Evolutionary conservation across 1,139 yeast species (phyloP).

Genomic region (Barnettozyma hawaiiensis): DNA sequence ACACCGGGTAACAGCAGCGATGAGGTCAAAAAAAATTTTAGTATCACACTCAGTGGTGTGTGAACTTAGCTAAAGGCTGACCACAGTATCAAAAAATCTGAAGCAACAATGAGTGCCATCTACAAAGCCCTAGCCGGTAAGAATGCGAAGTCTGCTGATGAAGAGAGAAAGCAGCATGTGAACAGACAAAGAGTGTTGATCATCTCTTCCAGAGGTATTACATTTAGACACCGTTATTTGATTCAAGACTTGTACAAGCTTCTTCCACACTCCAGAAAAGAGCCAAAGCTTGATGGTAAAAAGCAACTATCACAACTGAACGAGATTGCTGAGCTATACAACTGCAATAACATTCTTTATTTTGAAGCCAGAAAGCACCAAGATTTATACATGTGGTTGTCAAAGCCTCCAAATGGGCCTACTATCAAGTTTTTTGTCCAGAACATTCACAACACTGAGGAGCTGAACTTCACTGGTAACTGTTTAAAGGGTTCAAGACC

Average conservation of each 20-base stretch:
- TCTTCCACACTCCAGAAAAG: conserved; percentile 94
- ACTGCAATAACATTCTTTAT: conserved; percentile 91
- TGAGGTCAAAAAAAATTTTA: too few relatives aligned
- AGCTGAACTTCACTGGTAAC: conserved; percentile 92
- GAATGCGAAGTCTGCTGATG: conserved; percentile 27
- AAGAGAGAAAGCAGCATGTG: conserved; percentile 48
- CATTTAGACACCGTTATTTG: conserved; percentile 91
- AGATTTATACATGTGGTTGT: conserved; percentile 90
- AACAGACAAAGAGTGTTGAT: conserved; percentile 79
- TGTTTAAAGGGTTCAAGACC: conserved; percentile 96
- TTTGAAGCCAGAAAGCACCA: conserved; percentile 96
- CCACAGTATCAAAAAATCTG: background rate
- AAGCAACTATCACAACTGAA: conserved; percentile 83
- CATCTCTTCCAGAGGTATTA: conserved; percentile 92
- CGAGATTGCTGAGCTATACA: conserved; percentile 94
- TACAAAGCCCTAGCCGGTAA: conserved; percentile 35
- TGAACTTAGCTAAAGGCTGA: too few relatives aligned
- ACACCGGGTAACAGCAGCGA: background rate
- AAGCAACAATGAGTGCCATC: conserved; percentile 39
- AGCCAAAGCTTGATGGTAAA: conserved; percentile 92
- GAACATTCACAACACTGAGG: conserved; percentile 94
- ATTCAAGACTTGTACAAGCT: conserved; percentile 73
- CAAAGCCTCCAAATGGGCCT: conserved; percentile 98
- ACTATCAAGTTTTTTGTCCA: conserved; percentile 90
- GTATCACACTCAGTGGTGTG: too few relatives aligned